Conservation (phyloP, 2,329 filamentous ascomycete species). For the Fusarium solani-melongenae region DNA sequence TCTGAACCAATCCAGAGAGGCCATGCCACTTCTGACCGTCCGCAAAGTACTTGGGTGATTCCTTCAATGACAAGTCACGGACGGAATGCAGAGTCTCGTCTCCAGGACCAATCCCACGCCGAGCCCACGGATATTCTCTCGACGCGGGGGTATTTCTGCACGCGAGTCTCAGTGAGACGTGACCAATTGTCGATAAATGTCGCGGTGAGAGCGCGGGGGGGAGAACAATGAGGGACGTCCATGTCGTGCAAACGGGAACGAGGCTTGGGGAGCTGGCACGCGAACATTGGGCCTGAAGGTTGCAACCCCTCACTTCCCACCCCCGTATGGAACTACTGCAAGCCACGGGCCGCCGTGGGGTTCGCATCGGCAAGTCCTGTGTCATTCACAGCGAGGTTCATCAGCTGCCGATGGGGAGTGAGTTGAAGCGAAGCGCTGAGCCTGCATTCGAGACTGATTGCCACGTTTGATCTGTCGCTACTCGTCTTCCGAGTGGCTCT, state of each 20-base stretch:
- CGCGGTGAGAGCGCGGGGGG: background rate
- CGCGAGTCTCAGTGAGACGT: constrained; percentile 5
- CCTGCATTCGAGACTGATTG: background rate
- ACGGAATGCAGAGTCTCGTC: constrained; percentile 17
- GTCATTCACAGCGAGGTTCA: background rate
- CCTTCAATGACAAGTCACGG: constrained; percentile 27
- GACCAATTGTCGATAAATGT: background rate
- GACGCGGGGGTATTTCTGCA: constrained; percentile 25
- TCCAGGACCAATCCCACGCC: constrained; percentile 14
- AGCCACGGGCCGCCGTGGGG: constrained; percentile 37
- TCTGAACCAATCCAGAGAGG: constrained; percentile 24
- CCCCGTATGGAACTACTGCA: constrained; percentile 41
- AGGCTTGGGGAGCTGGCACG: background rate
- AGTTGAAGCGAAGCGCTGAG: background rate
- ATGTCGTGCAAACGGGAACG: background rate
- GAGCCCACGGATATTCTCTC: constrained; percentile 16
- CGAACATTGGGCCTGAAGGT: constrained; percentile 15
- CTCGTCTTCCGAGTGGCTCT: background rate
- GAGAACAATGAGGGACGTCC: background rate
- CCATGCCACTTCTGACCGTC: constrained; percentile 23
- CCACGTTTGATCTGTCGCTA: background rate
- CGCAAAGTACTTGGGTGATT: constrained; percentile 24
- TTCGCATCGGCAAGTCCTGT: constrained; percentile 2
- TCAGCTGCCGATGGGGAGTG: constrained; percentile 1
- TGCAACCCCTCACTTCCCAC: constrained; percentile 40